A percentile compares a stretch with the other conserved stretches of the same genome.
Evolutionary conservation across 2,329 filamentous ascomycete genomes (phyloP).

Genomic region (Fusarium abutilonis): DNA sequence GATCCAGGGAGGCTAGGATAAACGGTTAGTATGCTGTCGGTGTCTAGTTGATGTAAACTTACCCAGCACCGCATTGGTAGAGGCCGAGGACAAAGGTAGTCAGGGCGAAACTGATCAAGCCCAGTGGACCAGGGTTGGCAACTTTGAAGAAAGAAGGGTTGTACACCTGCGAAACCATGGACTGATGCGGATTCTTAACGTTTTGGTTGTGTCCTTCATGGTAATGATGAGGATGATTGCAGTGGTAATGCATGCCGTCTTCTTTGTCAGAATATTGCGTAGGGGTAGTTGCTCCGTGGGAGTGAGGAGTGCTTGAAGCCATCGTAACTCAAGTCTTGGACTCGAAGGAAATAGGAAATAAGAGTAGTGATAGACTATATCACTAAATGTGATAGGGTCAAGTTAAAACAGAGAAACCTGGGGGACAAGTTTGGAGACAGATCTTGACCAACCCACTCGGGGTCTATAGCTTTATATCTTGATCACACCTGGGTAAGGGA

Average conservation of each 20-base stretch:
- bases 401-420: slow-evolving; percentile 8
- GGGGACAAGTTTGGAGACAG: slow-evolving; percentile 9
- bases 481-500: slow-evolving; percentile 2
- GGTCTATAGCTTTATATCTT: slow-evolving; percentile 28
- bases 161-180: slow-evolving; percentile 50
- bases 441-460: slow-evolving; percentile 10
- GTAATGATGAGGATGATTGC: slow-evolving; percentile 29
- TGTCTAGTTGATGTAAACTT: slow-evolving; percentile 45
- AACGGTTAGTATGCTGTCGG: background rate
- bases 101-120: slow-evolving; percentile 70
- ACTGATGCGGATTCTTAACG: slow-evolving; percentile 45
- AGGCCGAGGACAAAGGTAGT: slow-evolving; percentile 70
- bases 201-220: slow-evolving; percentile 21
- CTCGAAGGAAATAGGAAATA: background rate
- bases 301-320: slow-evolving; percentile 35
- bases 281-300: slow-evolving; percentile 41
- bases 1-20: slow-evolving; percentile 46
- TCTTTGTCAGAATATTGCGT: slow-evolving; percentile 42
- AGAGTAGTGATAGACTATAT: background rate
- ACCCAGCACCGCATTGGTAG: slow-evolving; percentile 59
- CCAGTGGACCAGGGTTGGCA: slow-evolving; percentile 69
- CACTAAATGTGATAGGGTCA: background rate
- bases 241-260: slow-evolving; percentile 23
- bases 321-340: slow-evolving; percentile 18
- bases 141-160: slow-evolving; percentile 55